Base-by-base conservation (phyloP, 768 basidiomycete genomes). In the Tubosaeta sp. region DNA sequence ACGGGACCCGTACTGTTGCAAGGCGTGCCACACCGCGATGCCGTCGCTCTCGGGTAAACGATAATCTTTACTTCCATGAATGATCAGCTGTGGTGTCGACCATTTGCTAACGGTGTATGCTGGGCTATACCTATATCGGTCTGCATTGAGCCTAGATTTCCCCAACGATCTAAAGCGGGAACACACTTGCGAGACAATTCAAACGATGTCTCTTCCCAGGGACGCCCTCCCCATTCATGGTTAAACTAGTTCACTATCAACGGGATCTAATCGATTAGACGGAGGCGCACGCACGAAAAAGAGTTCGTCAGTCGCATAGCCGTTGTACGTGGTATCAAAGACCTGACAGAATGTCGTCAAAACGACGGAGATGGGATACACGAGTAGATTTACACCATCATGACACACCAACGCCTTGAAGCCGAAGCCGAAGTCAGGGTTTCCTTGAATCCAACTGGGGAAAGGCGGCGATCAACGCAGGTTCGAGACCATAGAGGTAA, bases 351-450 rank as follows among this genome's bases (percentile, higher is more conserved):
- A 31, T 46, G 13, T 51, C 29, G 19, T 54, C 33, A 43, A 45
- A 31, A 29, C 39, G n/a, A 26, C 32, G 10, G 3, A 22, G 50
- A 11, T 41, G 33, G 16, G 39, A 34, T 19, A 8, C 32, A 37
- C 2, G 10, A 49, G 53, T 53, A 34, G 69, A 73, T 43, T 47
- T 65, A 93, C 89, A 9, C 95, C 95, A 63, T 99, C 95, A 62
- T 98, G 95, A 59, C 85, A 86, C 12, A 95, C 81, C 39, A 97
- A 76, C 5, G 92, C 91, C 72, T 95, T 97, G 77, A 98, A 97
- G 19, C 80, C 79, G 65, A 93, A 92, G 4, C 80, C 85, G 56
- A 77, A 91, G 60, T 95, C 92, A 10, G 90, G 89, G 64, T 97
- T 91, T 0, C 93, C 91, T 71, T 95, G 90, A 49, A 97, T 94